Percentiles rank a stretch among this genome's conserved stretches.
phyloP scores from a whole-genome alignment of 2,329 filamentous ascomycete genomes.

The Metarhizium rileyi region DNA sequence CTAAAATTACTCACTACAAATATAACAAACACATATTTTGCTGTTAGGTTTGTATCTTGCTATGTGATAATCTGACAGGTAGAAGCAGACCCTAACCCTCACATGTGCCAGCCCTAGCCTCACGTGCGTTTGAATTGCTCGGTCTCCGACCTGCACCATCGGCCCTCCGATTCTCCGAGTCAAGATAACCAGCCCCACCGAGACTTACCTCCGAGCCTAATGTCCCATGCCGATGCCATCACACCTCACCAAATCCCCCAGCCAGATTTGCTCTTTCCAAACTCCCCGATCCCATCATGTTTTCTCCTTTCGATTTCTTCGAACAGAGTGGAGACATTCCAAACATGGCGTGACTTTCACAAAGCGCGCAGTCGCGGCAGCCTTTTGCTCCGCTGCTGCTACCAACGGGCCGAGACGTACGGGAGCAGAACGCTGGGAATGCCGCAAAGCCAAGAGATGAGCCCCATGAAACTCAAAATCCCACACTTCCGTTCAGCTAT shows the following conservation, averaged over 20 bases:
- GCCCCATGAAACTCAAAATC: neutral
- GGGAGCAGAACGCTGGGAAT: neutral
- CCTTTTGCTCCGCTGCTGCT: too few relatives aligned
- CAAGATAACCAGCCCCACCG: constrained; percentile 5
- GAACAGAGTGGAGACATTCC: neutral
- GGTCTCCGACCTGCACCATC: constrained; percentile 3
- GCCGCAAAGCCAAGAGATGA: neutral
- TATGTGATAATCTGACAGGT: too few relatives aligned
- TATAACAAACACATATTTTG: too few relatives aligned
- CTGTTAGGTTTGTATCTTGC: too few relatives aligned
- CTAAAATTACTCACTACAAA: too few relatives aligned
- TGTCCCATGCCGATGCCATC: neutral
- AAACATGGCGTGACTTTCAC: too few relatives aligned
- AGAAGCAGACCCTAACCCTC: too few relatives aligned
- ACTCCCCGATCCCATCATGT: neutral
- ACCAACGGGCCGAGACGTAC: too few relatives aligned
- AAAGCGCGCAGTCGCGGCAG: too few relatives aligned
- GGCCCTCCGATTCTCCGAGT: neutral
- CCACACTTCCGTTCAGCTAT: neutral
- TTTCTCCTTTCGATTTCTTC: neutral
- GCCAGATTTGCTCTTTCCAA: neutral
- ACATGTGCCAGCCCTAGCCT: too few relatives aligned
- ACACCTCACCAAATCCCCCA: neutral
- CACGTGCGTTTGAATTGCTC: neutral
- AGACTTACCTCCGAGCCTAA: constrained; percentile 6